phyloP scores from a whole-genome alignment of 441 rosid species.

The Theobroma grandiflorum region DNA sequence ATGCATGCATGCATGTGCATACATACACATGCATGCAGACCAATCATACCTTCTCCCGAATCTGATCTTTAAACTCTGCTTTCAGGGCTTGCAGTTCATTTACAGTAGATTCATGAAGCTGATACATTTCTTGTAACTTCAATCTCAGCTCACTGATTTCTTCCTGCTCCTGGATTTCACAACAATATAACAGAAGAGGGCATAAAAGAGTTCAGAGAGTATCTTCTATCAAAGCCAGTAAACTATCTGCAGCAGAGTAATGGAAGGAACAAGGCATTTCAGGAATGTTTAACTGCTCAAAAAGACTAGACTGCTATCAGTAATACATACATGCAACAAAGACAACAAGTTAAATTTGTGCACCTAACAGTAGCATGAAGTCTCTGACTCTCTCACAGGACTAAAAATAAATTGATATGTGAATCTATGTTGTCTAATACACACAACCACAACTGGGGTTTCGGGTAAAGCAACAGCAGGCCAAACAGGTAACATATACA shows the following conservation, averaged over 20 bases:
- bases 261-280: background rate
- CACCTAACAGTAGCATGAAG: background rate
- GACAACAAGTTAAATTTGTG: background rate
- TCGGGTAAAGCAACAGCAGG: background rate
- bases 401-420: background rate
- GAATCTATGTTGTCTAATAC: background rate
- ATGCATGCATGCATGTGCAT: background rate
- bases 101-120: slow-evolving; percentile 56
- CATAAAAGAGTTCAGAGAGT: slow-evolving; percentile 6
- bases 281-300: slow-evolving; percentile 13
- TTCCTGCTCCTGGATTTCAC: slow-evolving; percentile 58
- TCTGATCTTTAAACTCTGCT: slow-evolving; percentile 56
- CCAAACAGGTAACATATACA: background rate
- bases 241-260: background rate
- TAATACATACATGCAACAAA: background rate
- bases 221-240: background rate
- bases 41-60: slow-evolving; percentile 68
- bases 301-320: background rate
- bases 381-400: slow-evolving; percentile 2
- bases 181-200: slow-evolving; percentile 19
- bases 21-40: background rate
- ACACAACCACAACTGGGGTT: background rate
- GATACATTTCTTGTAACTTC: slow-evolving; percentile 59
- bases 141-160: slow-evolving; percentile 54
- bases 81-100: slow-evolving; percentile 72